phyloP scores from a whole-genome alignment of 2,329 filamentous ascomycete species.

The Hypoxylon rubiginosum region DNA sequence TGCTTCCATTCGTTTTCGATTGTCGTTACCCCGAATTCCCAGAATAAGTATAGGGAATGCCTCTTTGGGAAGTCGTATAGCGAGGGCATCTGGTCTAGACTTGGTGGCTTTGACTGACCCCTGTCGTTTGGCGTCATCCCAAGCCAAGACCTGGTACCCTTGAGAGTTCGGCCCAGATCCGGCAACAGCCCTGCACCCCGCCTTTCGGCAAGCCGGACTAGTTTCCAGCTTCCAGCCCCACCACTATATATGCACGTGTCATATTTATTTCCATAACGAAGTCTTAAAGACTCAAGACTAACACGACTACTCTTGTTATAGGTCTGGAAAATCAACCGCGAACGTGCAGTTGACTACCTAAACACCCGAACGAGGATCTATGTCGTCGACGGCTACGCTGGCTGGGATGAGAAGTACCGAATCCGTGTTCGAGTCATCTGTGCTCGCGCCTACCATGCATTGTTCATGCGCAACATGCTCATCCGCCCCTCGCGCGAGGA shows the following conservation, averaged over 20 bases:
- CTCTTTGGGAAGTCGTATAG: slow-evolving; percentile 25
- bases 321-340: slow-evolving; percentile 99
- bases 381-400: slow-evolving; percentile 95
- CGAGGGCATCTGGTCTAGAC: slow-evolving; percentile 24
- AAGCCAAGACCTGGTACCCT: slow-evolving; percentile 14
- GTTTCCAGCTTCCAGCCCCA: slow-evolving; percentile 21
- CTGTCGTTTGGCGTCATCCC: slow-evolving; percentile 48
- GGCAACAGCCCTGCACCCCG: slow-evolving; percentile 44
- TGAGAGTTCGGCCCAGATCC: slow-evolving; percentile 40
- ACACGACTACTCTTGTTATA: slow-evolving; percentile 56
- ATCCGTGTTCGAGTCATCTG: slow-evolving; percentile 98
- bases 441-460: slow-evolving; percentile 97
- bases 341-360: slow-evolving; percentile 98
- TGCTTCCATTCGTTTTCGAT: slow-evolving; percentile 7
- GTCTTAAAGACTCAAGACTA: slow-evolving; percentile 2
- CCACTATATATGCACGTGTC: slow-evolving; percentile 30
- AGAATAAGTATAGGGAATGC: slow-evolving; percentile 18
- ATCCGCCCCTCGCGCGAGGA: slow-evolving; percentile 93
- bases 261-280: slow-evolving; percentile 5
- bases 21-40: slow-evolving; percentile 20
- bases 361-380: slow-evolving; percentile 99
- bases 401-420: slow-evolving; percentile 98
- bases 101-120: slow-evolving; percentile 30
- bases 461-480: slow-evolving; percentile 99
- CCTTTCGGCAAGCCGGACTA: slow-evolving; percentile 35